These are phyloP conservation scores for Pterocarpus macrocarpus DNA, from an alignment of 306 rosid genomes.

Conservation along the genomic window DNA sequence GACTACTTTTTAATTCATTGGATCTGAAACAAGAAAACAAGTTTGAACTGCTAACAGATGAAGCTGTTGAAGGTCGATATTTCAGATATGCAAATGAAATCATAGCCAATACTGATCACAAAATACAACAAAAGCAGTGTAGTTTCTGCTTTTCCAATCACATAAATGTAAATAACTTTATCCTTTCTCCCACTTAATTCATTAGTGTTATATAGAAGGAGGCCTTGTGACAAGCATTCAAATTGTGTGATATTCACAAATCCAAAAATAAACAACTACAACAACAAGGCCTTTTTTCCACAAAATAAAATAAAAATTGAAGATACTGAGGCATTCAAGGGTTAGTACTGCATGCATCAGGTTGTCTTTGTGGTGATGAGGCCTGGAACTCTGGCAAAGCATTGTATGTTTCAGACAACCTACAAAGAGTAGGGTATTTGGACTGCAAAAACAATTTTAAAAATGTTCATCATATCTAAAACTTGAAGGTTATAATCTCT, in stretches of 20 bases:
- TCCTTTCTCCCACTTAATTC: too few relatives aligned
- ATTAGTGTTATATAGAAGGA: neutral
- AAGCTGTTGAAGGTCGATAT: too few relatives aligned
- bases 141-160: neutral
- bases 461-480: neutral
- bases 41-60: neutral
- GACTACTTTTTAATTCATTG: neutral
- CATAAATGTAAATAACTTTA: neutral
- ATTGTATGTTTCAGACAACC: conserved; percentile 57
- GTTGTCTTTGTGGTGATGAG: conserved; percentile 59
- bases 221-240: neutral
- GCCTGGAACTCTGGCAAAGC: conserved; percentile 55
- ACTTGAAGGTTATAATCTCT: neutral
- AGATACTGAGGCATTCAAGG: neutral
- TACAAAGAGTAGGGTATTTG: conserved; percentile 54
- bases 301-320: neutral
- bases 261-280: neutral
- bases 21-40: neutral
- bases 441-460: conserved; percentile 48
- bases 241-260: neutral
- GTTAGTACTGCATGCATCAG: conserved; percentile 43
- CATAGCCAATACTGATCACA: too few relatives aligned
- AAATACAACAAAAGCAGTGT: too few relatives aligned
- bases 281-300: neutral
- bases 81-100: too few relatives aligned